Percentiles rank a stretch among this genome's conserved stretches.
Evolutionary conservation across 2,329 filamentous ascomycete genomes (phyloP).

Genomic region (Calonectria pseudoturangicola): DNA sequence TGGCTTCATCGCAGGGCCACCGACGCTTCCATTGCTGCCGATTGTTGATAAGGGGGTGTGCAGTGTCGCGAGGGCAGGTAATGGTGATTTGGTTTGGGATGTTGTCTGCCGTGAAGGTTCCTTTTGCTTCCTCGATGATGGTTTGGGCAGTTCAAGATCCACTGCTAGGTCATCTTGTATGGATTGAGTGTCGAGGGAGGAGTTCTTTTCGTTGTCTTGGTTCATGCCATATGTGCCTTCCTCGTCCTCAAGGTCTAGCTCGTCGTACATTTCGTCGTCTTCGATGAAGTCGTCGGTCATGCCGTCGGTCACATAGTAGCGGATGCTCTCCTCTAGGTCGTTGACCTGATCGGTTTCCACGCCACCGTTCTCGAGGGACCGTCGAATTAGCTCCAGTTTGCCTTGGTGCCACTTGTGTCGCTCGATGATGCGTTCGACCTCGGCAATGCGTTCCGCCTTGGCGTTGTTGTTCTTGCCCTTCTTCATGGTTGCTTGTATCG

Average conservation of each 20-base stretch:
- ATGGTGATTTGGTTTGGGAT: constrained; percentile 92
- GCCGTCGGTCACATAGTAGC: constrained; percentile 95
- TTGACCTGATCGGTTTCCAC: constrained; percentile 91
- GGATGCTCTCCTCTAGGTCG: constrained; percentile 92
- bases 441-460: constrained; percentile 91
- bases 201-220: constrained; percentile 88
- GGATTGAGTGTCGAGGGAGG: constrained; percentile 96
- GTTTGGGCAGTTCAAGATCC: constrained; percentile 73
- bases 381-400: constrained; percentile 92
- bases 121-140: constrained; percentile 72
- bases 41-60: constrained; percentile 82
- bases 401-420: constrained; percentile 97
- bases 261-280: constrained; percentile 96
- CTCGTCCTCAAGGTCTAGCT: constrained; percentile 93
- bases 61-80: constrained; percentile 93
- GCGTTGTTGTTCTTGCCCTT: constrained; percentile 91
- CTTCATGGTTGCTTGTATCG: constrained; percentile 91
- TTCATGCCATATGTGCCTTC: constrained; percentile 90
- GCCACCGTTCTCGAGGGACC: constrained; percentile 93
- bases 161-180: constrained; percentile 85
- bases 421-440: constrained; percentile 89
- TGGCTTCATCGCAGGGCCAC: constrained; percentile 88
- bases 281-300: constrained; percentile 93
- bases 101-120: constrained; percentile 82
- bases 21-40: constrained; percentile 74